Evolutionary conservation across 129 eudicot genomes (phyloP).

Genomic region (Daucus carota): DNA sequence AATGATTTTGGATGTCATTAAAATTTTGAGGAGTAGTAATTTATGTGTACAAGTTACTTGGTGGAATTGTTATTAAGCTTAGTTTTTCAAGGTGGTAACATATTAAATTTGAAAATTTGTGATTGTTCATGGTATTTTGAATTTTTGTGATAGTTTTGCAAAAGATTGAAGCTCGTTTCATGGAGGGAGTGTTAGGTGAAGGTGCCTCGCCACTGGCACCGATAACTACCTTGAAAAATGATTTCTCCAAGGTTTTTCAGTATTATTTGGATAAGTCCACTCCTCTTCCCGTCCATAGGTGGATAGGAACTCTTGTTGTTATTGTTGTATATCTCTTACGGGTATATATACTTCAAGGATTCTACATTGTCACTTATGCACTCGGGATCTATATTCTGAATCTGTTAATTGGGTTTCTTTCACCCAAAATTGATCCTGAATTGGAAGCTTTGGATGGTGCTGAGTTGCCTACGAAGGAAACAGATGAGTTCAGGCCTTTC

Average conservation of each 20-base stretch:
- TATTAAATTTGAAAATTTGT: background rate
- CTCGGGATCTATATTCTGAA: slow-evolving; percentile 51
- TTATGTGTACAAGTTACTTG: background rate
- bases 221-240: slow-evolving; percentile 38
- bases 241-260: slow-evolving; percentile 39
- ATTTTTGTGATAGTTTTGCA: background rate
- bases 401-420: slow-evolving; percentile 55
- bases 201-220: slow-evolving; percentile 37
- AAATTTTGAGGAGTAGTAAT: no score
- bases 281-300: slow-evolving; percentile 53
- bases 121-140: background rate
- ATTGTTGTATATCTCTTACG: slow-evolving; percentile 35
- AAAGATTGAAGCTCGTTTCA: slow-evolving; percentile 8
- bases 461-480: slow-evolving; percentile 43
- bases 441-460: slow-evolving; percentile 55
- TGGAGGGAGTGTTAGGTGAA: slow-evolving; percentile 49
- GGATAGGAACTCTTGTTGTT: slow-evolving; percentile 53
- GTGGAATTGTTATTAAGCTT: background rate
- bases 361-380: slow-evolving; percentile 56
- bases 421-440: slow-evolving; percentile 65
- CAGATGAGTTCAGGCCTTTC: slow-evolving; percentile 60
- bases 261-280: slow-evolving; percentile 47
- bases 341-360: slow-evolving; percentile 51
- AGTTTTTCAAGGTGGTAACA: background rate
- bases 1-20: background rate